Base-by-base conservation (phyloP, 164 flowering plant species). In the Vitis riparia region DNA sequence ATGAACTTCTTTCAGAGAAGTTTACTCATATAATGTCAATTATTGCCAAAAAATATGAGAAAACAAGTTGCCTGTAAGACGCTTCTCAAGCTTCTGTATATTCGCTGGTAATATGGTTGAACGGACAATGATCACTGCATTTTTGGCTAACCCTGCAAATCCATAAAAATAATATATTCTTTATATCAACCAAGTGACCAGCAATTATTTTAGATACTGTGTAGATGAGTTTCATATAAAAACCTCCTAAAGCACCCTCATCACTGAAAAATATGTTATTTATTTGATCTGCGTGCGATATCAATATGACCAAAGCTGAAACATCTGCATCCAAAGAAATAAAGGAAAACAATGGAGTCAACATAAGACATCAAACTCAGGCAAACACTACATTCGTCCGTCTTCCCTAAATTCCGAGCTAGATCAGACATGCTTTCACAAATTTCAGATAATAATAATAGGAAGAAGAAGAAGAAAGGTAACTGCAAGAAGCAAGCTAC, bases 61-160 rank as follows among this genome's bases (percentile, higher is more conserved):
- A 63, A 62, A 48, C 17, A 58, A 60, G 9, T 65, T 85, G 68
- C 99, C 99, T 87, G 81, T 56, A 9, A 91, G 81, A 68, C 44
- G 72, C 71, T 87, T 89, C 79, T 88, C 90, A 67, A 91, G 77
- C 71, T 79, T 82, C 68, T 87, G 86, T 66, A 83, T 73, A 73
- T 82, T 59, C 37, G 73, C 62, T 62, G 85, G 83, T 55, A 76
- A 66, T 68, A 82, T 69, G 13, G 85, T 81, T 27, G 97, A 87
- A 8, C 75, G 89, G 52, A 93, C 78, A 62, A 93, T 77, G 66
- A 95, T 53, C 19, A 86, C 77, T 13, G 87, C 73, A 71, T 82
- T 89, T 73, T 76, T 83, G 7, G 66, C 71, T 76, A 93, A 71
- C 9, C 83, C 99, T 95, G 79, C 70, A 81, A 55, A 68, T 56